These are phyloP conservation scores for Neltuma alba DNA, from an alignment of 306 rosid genomes.

Conservation along the genomic window DNA sequence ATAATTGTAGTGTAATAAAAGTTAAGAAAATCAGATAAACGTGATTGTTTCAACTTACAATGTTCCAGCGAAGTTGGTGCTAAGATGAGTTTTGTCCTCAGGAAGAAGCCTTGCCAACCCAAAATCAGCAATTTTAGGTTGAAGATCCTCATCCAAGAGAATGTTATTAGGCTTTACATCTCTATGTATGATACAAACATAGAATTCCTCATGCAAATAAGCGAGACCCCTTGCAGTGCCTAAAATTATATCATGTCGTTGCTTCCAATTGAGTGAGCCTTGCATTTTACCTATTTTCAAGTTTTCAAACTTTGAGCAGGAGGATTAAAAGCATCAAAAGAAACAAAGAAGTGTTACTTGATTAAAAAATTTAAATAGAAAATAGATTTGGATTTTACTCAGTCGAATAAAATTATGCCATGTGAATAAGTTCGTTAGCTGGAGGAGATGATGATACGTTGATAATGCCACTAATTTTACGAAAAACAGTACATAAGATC, in stretches of 20 bases:
- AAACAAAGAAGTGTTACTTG: neutral
- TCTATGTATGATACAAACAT: neutral
- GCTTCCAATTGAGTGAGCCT: neutral
- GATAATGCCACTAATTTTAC: neutral
- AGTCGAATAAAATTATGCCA: neutral
- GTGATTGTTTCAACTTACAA: neutral
- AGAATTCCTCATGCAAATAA: neutral
- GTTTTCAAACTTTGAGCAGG: neutral
- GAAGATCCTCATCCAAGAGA: neutral
- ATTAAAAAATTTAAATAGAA: neutral
- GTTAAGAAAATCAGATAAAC: neutral
- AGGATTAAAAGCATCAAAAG: neutral
- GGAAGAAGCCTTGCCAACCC: neutral
- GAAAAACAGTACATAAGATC: neutral
- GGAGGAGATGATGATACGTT: neutral
- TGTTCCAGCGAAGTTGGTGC: neutral
- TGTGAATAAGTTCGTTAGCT: neutral
- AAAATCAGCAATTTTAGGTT: neutral
- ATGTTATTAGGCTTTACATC: neutral
- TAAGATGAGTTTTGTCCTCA: neutral
- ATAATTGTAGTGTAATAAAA: neutral
- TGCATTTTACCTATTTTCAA: neutral
- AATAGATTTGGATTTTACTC: neutral
- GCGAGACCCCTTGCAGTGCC: neutral
- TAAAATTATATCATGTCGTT: neutral